phyloP scores from a whole-genome alignment of 805 yeast genomes.

The Phaffomyces thermotolerans region DNA sequence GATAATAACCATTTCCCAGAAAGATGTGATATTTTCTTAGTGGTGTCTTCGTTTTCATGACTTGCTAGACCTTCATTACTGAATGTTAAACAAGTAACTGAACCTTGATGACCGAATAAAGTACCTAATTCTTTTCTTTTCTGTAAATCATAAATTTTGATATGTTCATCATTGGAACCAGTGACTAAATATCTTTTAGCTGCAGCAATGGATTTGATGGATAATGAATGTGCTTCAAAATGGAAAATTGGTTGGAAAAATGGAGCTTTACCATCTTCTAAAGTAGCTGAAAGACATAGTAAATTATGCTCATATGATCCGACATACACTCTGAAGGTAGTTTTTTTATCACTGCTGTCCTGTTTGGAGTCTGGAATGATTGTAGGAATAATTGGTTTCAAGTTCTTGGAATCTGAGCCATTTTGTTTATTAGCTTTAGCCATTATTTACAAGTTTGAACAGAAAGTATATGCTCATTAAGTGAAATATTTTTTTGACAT shows the following conservation, averaged over 20 bases:
- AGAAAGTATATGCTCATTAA: background rate
- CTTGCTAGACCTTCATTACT: constrained; percentile 40
- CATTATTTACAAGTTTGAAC: background rate
- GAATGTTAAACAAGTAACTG: constrained; percentile 71
- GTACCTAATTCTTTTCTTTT: constrained; percentile 92
- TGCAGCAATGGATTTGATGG: constrained; percentile 78
- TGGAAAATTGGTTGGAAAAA: constrained; percentile 92
- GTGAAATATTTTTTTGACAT: background rate
- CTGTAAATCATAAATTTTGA: constrained; percentile 88
- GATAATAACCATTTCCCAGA: constrained; percentile 86
- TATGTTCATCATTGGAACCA: constrained; percentile 94
- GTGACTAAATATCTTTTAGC: constrained; percentile 83
- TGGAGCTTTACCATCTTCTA: constrained; percentile 44
- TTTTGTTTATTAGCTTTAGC: constrained; percentile 6
- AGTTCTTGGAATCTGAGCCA: background rate
- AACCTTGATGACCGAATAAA: constrained; percentile 80
- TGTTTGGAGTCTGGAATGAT: constrained; percentile 14
- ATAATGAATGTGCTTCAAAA: constrained; percentile 87
- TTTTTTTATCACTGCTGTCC: constrained; percentile 20
- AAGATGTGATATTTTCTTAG: constrained; percentile 13
- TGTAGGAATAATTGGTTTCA: constrained; percentile 18
- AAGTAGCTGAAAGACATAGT: constrained; percentile 70
- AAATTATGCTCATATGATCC: constrained; percentile 96
- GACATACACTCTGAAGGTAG: constrained; percentile 66
- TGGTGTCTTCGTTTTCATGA: constrained; percentile 8